Evolutionary conservation across 257 asterid species (phyloP), one percentile per base, ranked within the genome.

Genomic region (Primulina tabacum): DNA sequence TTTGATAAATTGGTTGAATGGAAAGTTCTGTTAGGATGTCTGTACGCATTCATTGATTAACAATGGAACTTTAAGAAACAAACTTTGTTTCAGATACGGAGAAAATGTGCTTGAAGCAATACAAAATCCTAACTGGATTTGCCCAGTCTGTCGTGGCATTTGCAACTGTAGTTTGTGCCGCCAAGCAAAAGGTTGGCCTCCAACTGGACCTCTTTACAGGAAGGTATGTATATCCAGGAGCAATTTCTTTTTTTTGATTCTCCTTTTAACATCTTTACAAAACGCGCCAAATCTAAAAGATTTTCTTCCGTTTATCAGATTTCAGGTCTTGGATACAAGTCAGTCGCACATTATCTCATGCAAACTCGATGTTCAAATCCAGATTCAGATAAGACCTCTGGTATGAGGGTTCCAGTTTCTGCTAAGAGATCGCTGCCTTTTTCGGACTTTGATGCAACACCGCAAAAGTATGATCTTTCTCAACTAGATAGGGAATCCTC

Each of bases 81-180:
- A 55, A 20, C 21, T 30, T 62, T 60, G 21, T 64, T 71, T 64
- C 83, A 94, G 97, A 72, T 94, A 91, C 38, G 99, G 97, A 73
- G 99, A 94, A 76, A 82, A 91, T 76, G 99, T 94, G 76, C 92
- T 91, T 4, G 99, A 94, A 80, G 92, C 90, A 67, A 86, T 85
- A 66, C 86, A 78, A 78, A 89, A 94, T 71, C 95, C 90, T 6
- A 47, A 89, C 69, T 94, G 99, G 99, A 79, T 82, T 77, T 94
- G 97, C 82, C 97, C 97, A 0, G 89, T 76, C 68, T 94, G 97
- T 76, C 99, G 99, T 30, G 97, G 90, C 71, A 89, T 94, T 69
- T 94, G 99, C 83, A 94, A 94, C 88, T 94, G 99, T 81, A 94
- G 99, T 80, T 82, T 91, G 73, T 91, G 99, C 85, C 77, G 99